Evolutionary conservation across 169 alveolate genomes (phyloP).

Genomic region (Cryptosporidium felis): DNA sequence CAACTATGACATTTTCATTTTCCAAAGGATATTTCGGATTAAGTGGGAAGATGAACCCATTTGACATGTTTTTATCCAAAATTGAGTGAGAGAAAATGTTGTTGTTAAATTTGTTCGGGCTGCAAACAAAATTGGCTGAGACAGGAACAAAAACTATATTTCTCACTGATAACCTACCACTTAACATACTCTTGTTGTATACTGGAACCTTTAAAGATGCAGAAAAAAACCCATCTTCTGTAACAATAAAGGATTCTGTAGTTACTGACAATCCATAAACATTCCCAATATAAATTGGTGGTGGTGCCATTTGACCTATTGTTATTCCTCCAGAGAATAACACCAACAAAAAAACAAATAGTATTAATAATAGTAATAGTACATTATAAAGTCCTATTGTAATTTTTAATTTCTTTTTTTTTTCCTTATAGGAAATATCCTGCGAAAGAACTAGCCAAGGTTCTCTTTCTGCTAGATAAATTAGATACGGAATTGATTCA

Average conservation of each 20-base stretch:
- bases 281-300: slow-evolving; percentile 61
- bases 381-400: slow-evolving; percentile 29
- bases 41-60: slow-evolving; percentile 63
- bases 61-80: neutral
- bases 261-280: slow-evolving; percentile 47
- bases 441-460: slow-evolving; percentile 20
- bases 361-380: slow-evolving; percentile 3
- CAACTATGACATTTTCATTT: slow-evolving; percentile 10
- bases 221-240: slow-evolving; percentile 33
- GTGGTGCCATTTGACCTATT: slow-evolving; percentile 67
- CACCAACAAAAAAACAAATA: slow-evolving; percentile 52
- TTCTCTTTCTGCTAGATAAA: slow-evolving; percentile 31
- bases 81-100: neutral
- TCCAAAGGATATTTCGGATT: neutral
- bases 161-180: slow-evolving; percentile 43
- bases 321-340: slow-evolving; percentile 69
- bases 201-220: slow-evolving; percentile 40
- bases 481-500: slow-evolving; percentile 33
- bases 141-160: slow-evolving; percentile 33
- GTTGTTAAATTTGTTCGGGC: slow-evolving; percentile 29
- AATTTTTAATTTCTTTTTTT: slow-evolving; percentile 37
- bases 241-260: slow-evolving; percentile 34
- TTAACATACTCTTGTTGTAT: slow-evolving; percentile 41
- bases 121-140: slow-evolving; percentile 19
- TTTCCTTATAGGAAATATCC: slow-evolving; percentile 10